A percentile compares a stretch with the other conserved stretches of the same genome.
These are phyloP conservation scores for Lycium barbarum DNA, from an alignment of 257 asterid genomes.

Conservation along the genomic window DNA sequence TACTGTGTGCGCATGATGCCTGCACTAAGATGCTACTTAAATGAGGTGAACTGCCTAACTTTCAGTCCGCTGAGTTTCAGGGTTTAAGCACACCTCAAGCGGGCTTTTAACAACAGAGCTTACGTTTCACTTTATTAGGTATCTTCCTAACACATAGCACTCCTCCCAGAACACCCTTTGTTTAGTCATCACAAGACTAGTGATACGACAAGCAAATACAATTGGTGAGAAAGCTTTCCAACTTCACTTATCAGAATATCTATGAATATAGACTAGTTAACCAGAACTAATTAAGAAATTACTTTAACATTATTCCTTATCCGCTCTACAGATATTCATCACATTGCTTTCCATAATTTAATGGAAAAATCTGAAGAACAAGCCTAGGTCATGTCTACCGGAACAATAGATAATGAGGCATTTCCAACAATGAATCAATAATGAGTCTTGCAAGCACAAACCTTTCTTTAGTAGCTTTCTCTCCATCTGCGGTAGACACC, in stretches of 20 bases:
- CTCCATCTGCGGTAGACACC: conserved; percentile 38
- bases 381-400: background rate
- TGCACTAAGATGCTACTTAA: background rate
- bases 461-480: conserved; percentile 49
- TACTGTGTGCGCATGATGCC: background rate
- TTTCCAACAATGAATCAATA: background rate
- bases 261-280: background rate
- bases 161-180: background rate
- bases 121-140: conserved; percentile 22
- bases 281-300: background rate
- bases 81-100: background rate
- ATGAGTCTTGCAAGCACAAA: conserved; percentile 18
- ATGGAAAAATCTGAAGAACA: conserved; percentile 19
- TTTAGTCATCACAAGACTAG: background rate
- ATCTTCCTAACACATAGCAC: background rate
- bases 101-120: background rate
- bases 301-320: background rate
- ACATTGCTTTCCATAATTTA: conserved; percentile 7
- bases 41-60: conserved; percentile 3
- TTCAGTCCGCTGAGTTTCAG: background rate
- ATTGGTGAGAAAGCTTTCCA: background rate
- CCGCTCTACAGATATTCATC: background rate
- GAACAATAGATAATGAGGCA: conserved; percentile 17
- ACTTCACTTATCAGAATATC: background rate
- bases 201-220: conserved; percentile 1